phyloP scores from a whole-genome alignment of 2,329 filamentous ascomycete species.

The Pestalotiopsis sp. region DNA sequence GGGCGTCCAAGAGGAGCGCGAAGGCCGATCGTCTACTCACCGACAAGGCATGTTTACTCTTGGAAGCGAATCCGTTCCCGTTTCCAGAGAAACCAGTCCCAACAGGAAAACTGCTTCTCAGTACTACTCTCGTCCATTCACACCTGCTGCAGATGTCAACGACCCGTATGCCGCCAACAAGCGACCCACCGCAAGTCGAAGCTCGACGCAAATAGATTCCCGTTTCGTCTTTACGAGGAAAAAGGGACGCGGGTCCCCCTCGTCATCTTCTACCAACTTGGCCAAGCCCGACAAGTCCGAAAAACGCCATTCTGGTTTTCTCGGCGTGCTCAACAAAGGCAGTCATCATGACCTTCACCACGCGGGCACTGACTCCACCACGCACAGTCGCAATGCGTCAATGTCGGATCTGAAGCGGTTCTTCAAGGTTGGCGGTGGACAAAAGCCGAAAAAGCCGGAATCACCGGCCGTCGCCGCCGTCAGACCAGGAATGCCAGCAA shows the following conservation, averaged over 20 bases:
- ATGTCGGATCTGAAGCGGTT: conserved; percentile 98
- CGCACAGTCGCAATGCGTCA: conserved; percentile 67
- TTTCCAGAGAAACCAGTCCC: conserved; percentile 65
- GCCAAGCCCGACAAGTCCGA: conserved; percentile 48
- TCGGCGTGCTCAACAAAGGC: conserved; percentile 38
- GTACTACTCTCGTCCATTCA: conserved; percentile 73
- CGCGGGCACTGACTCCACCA: conserved; percentile 49
- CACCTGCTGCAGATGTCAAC: conserved; percentile 76
- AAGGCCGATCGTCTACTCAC: conserved; percentile 38
- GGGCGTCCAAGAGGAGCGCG: conserved; percentile 38
- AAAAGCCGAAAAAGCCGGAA: conserved; percentile 69
- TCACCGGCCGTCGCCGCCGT: conserved; percentile 62
- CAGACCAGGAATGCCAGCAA: conserved; percentile 48
- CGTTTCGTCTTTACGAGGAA: conserved; percentile 82
- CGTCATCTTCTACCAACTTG: conserved; percentile 52
- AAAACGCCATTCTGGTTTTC: conserved; percentile 52
- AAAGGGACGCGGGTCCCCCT: conserved; percentile 65
- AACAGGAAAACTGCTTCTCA: conserved; percentile 63
- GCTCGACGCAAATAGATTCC: conserved; percentile 68
- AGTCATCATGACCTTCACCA: conserved; percentile 41
- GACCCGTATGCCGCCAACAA: conserved; percentile 87
- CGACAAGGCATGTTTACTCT: conserved; percentile 57
- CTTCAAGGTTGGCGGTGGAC: conserved; percentile 76
- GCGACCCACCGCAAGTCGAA: conserved; percentile 68
- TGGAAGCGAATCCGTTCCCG: conserved; percentile 52